Evolutionary conservation across 2,329 filamentous ascomycete species (phyloP).

Genomic region (Colletotrichum tropicale): DNA sequence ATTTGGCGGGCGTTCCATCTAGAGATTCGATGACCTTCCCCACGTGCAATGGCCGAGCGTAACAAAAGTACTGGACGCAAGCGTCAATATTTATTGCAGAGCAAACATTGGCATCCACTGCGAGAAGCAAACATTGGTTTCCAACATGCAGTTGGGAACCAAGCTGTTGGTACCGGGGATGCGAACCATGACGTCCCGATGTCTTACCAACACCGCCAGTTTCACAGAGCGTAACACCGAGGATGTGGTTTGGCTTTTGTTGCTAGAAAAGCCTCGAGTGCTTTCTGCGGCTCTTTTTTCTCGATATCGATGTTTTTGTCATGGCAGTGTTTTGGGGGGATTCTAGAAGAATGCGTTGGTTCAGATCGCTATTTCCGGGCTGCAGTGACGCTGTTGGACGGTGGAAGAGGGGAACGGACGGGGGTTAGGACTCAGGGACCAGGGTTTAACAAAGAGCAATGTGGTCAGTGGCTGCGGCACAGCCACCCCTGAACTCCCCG

Average conservation of each 20-base stretch:
- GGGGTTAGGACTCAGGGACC: background rate
- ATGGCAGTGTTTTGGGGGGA: background rate
- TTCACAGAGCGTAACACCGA: background rate
- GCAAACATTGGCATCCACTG: background rate
- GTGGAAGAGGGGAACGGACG: background rate
- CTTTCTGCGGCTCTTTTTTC: background rate
- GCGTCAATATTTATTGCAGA: background rate
- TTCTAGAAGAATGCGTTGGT: background rate
- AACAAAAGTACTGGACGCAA: background rate
- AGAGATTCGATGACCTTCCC: background rate
- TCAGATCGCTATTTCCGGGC: background rate
- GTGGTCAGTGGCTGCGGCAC: constrained; percentile 14
- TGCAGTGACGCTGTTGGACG: background rate
- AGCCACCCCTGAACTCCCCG: background rate
- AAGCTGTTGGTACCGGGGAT: background rate
- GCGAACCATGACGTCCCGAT: background rate
- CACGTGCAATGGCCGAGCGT: background rate
- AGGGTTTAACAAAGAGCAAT: background rate
- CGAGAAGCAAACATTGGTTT: background rate
- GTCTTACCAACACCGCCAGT: background rate
- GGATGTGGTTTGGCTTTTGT: background rate
- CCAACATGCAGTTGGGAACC: background rate
- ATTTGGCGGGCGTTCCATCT: background rate
- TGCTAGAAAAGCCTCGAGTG: background rate
- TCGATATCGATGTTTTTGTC: background rate